phyloP scores from a whole-genome alignment of 2,329 filamentous ascomycete genomes.

The Calonectria honghensis region DNA sequence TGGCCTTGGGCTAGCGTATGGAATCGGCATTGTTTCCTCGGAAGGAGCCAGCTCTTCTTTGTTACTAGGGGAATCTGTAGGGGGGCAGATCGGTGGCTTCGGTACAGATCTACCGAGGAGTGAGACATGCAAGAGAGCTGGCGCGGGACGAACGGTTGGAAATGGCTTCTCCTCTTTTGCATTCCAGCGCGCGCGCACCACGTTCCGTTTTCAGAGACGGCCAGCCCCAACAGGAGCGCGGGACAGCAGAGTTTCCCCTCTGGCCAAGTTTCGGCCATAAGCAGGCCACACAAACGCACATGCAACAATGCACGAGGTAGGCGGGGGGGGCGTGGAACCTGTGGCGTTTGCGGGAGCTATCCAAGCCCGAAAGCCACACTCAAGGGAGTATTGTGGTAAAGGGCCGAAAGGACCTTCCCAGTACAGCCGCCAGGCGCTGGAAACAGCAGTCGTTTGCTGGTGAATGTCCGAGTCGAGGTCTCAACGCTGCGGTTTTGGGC shows the following conservation, averaged over 20 bases:
- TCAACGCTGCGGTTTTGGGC: constrained; percentile 7
- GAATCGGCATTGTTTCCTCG: constrained; percentile 8
- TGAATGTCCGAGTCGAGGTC: background rate
- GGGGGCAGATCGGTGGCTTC: constrained; percentile 21
- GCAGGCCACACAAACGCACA: background rate
- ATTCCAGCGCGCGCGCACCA: background rate
- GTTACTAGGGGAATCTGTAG: background rate
- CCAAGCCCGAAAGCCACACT: background rate
- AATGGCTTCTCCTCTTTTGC: constrained; percentile 11
- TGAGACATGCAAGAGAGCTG: constrained; percentile 2
- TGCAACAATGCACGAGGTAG: background rate
- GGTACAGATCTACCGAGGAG: constrained; percentile 8
- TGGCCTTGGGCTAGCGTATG: background rate
- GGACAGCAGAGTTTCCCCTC: background rate
- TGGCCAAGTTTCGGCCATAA: background rate
- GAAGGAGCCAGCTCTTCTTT: background rate
- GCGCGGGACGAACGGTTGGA: constrained; percentile 17
- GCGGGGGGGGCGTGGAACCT: background rate
- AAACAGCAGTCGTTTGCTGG: constrained; percentile 11
- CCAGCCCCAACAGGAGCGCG: background rate
- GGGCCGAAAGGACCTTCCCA: constrained; percentile 23
- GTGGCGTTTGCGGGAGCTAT: constrained; percentile 19
- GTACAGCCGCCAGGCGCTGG: constrained; percentile 14
- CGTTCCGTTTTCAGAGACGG: constrained; percentile 22
- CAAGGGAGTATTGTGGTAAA: constrained; percentile 14